Evolutionary conservation across 1,139 yeast species (phyloP), one percentile per base, ranked within the genome.

Genomic region (Kluyveromyces marxianus): DNA sequence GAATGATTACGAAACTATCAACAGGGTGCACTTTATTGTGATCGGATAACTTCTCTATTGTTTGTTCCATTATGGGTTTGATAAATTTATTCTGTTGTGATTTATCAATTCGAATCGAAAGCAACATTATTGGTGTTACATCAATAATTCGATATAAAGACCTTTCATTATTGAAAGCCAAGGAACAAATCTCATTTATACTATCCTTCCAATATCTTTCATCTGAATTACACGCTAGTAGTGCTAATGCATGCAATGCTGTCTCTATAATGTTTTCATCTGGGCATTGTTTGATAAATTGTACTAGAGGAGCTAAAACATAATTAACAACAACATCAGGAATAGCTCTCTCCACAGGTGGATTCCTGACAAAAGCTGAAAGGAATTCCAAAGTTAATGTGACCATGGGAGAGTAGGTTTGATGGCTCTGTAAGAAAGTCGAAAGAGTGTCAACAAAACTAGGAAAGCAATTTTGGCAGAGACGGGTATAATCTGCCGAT

Each of bases 221-320:
- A 28, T 34, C 46, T 76, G 67, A 64, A 42, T 75, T 77, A 48
- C 73, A 74, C 26, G 88, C 69, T 42, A 89, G 65, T 29, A 75
- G 77, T 48, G 81, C 79, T 55, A 86, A 78, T 1, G 83, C 81
- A 50, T 85, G 90, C 0, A 94, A 85, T 1, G 90, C 83, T 14
- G 81, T 71, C 62, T 89, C 96, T 35, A 89, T 66, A 4, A 88
- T 73, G 58, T 85, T 92, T 54, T 85, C 87, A 62, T 90, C 97
- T n/a, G 67, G 69, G 1, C 92, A 74, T 2, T 60, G 59, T 39
- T 77, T 56, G 7, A 87, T 67, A 29, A 87, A 67, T 3, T 64
- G 57, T 0, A 83, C 81, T 41, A 83, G 66, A 0, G 69, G 70
- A 4, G 65, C 66, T 5, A 73, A 67, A 21, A 69, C 69, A 37